These are phyloP conservation scores for Ceratobasidium papillatum DNA, from an alignment of 1,284 basidiomycete species.

Conservation along the genomic window DNA sequence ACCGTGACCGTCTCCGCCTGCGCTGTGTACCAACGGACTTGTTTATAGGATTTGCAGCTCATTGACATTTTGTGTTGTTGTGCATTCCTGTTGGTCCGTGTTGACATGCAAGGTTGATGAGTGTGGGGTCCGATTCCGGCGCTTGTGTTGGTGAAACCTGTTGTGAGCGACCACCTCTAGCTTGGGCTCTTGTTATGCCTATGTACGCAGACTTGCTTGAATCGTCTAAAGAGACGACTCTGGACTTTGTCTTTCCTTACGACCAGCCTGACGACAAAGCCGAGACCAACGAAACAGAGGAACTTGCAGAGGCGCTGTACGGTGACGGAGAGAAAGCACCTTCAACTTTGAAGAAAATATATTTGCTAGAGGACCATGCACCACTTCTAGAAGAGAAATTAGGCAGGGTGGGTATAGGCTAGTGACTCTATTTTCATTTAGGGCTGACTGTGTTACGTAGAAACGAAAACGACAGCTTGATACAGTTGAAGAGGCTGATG, in stretches of 20 bases:
- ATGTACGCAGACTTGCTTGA: conserved; percentile 41
- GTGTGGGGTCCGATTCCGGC: conserved; percentile 15
- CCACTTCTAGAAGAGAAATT: conserved; percentile 24
- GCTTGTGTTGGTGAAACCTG: conserved; percentile 1
- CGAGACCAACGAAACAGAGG: conserved; percentile 7
- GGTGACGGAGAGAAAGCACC: conserved; percentile 37
- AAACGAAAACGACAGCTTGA: conserved; percentile 34
- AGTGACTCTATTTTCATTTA: not conserved
- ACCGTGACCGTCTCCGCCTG: conserved; percentile 36
- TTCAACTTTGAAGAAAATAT: conserved; percentile 16
- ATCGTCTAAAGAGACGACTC: not conserved
- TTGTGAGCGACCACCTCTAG: conserved; percentile 7
- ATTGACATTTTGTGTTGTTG: conserved; percentile 10
- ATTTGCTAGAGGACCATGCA: conserved; percentile 35
- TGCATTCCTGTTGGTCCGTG: conserved; percentile 16
- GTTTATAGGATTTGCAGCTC: conserved; percentile 20
- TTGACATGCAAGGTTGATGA: conserved; percentile 2
- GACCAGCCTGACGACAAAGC: conserved; percentile 15
- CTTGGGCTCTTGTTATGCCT: conserved; percentile 11
- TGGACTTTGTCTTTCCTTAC: conserved; percentile 30
- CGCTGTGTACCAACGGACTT: conserved; percentile 40
- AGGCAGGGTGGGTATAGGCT: conserved; percentile 16
- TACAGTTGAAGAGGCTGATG: conserved; percentile 35
- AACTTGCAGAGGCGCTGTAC: conserved; percentile 31
- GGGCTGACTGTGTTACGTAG: not conserved